Evolutionary conservation across 352 stramenopile genomes (phyloP).

Genomic region (Pythium dissimile): DNA sequence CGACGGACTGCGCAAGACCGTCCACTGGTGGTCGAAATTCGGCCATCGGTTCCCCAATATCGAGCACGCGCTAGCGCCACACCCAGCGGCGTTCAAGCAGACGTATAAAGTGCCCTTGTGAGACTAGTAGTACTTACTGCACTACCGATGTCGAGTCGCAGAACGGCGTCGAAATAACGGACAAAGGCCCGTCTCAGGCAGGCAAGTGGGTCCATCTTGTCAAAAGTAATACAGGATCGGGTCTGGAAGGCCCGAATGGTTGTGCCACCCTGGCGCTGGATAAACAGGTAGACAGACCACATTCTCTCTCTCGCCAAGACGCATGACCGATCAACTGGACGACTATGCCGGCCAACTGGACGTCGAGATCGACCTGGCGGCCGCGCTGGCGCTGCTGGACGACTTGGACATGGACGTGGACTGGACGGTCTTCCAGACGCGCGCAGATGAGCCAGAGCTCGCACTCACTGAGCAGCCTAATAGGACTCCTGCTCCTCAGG

Average conservation of each 20-base stretch:
- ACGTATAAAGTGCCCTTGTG: constrained; percentile 37
- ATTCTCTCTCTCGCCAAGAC: neutral
- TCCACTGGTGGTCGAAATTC: constrained; percentile 88
- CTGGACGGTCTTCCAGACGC: constrained; percentile 2
- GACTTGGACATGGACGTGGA: neutral
- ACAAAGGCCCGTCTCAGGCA: too few species aligned
- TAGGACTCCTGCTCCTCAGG: too few species aligned
- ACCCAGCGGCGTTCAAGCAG: constrained; percentile 78
- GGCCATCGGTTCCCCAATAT: constrained; percentile 82
- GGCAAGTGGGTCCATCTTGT: neutral
- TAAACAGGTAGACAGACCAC: too few species aligned
- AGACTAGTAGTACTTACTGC: neutral
- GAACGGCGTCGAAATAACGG: too few species aligned
- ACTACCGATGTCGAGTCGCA: too few species aligned
- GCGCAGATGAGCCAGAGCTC: neutral
- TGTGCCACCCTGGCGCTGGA: too few species aligned
- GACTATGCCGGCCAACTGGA: too few species aligned
- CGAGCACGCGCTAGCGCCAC: constrained; percentile 75
- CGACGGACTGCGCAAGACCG: constrained; percentile 89
- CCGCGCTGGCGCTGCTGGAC: neutral
- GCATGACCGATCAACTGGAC: neutral
- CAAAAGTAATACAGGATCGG: neutral
- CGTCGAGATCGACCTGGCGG: neutral
- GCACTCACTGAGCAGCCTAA: too few species aligned
- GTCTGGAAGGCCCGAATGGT: too few species aligned